Conservation (phyloP, 2,329 filamentous ascomycete genomes). For the Colletotrichum phormii region DNA sequence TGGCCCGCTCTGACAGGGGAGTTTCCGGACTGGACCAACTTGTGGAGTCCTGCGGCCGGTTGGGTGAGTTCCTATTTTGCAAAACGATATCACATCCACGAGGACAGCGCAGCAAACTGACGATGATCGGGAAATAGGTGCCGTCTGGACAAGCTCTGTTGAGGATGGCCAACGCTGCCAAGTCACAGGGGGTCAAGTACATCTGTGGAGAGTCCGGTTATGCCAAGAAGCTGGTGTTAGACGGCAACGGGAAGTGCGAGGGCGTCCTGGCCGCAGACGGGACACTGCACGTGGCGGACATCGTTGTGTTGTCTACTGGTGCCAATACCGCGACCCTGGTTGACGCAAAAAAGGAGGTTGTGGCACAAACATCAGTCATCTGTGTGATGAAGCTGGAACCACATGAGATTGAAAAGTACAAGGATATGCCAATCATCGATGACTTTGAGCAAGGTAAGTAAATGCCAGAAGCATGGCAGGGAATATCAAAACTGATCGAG, state of each 20-base stretch:
- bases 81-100: background rate
- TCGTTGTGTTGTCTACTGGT: conserved; percentile 74
- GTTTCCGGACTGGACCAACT: conserved; percentile 44
- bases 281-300: conserved; percentile 62
- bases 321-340: conserved; percentile 74
- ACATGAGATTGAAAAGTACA: conserved; percentile 66
- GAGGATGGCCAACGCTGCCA: conserved; percentile 46
- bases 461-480: background rate
- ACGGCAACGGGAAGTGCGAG: conserved; percentile 40
- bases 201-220: conserved; percentile 41
- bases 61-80: conserved; percentile 41
- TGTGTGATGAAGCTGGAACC: conserved; percentile 71
- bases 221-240: conserved; percentile 42
- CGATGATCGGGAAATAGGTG: conserved; percentile 18
- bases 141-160: conserved; percentile 43
- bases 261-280: conserved; percentile 64
- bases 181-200: conserved; percentile 43
- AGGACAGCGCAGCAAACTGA: background rate
- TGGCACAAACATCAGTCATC: conserved; percentile 72
- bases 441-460: conserved; percentile 39
- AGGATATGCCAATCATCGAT: conserved; percentile 50
- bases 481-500: background rate
- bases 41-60: conserved; percentile 43
- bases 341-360: conserved; percentile 70
- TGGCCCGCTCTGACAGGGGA: conserved; percentile 45